Conservation (phyloP, 768 basidiomycete species). For the Leccinum ochraceum region DNA sequence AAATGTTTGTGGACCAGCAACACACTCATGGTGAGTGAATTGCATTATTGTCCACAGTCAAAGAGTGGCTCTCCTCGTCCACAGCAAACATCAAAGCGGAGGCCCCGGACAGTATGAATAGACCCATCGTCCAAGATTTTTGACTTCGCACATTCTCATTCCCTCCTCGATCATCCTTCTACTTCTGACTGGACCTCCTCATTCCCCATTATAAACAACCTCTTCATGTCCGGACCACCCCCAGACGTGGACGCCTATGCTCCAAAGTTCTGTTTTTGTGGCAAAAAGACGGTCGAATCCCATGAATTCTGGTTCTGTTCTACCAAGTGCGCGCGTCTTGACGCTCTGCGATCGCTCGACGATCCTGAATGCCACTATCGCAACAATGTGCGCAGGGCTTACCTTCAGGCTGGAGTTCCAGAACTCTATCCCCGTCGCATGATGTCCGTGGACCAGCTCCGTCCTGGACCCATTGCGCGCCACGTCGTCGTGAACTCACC, state of each 20-base stretch:
- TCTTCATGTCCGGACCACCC: slow-evolving; percentile 6
- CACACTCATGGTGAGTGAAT: background rate
- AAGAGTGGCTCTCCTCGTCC: background rate
- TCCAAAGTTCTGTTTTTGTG: slow-evolving; percentile 29
- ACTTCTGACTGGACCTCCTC: background rate
- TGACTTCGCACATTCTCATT: background rate
- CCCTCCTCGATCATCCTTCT: background rate
- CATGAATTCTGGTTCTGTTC: slow-evolving; percentile 35
- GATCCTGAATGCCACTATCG: slow-evolving; percentile 29
- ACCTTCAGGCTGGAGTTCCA: slow-evolving; percentile 2
- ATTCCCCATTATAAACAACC: slow-evolving; percentile 1
- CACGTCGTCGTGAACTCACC: background rate
- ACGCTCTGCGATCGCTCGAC: slow-evolving; percentile 29
- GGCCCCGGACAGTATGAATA: slow-evolving; percentile 16
- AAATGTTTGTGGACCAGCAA: slow-evolving; percentile 1
- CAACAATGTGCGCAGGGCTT: slow-evolving; percentile 17
- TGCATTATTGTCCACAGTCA: slow-evolving; percentile 15
- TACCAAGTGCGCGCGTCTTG: slow-evolving; percentile 26
- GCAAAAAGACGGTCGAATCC: slow-evolving; percentile 19
- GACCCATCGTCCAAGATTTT: background rate
- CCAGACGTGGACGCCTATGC: slow-evolving; percentile 13
- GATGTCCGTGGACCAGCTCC: slow-evolving; percentile 13
- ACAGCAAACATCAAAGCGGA: slow-evolving; percentile 16
- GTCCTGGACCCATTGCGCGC: background rate
- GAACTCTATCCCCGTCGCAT: slow-evolving; percentile 11